Evolutionary conservation across 2,329 filamentous ascomycete species (phyloP).

Genomic region (Hypoxylon rubiginosum): DNA sequence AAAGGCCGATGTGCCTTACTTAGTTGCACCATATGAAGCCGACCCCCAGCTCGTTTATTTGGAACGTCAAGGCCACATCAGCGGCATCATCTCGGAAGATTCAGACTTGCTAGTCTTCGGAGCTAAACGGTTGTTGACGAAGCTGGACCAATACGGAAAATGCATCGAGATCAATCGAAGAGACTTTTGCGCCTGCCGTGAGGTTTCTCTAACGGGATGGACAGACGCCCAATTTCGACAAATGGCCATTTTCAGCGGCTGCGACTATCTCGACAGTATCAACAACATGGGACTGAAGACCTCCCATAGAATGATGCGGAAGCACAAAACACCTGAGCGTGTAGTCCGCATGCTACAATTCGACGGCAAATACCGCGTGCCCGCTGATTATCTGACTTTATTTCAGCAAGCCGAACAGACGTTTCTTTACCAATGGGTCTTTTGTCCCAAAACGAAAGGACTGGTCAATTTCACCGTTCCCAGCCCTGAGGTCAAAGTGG

Average conservation of each 20-base stretch:
- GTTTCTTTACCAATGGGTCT: constrained; percentile 95
- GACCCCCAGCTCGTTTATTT: constrained; percentile 97
- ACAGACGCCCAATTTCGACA: constrained; percentile 89
- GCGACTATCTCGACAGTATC: constrained; percentile 92
- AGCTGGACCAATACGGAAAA: constrained; percentile 92
- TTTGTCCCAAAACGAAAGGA: constrained; percentile 78
- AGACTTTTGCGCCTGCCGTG: constrained; percentile 89
- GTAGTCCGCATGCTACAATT: constrained; percentile 87
- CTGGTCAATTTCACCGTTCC: constrained; percentile 82
- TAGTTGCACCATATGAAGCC: constrained; percentile 97
- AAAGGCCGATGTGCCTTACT: constrained; percentile 80
- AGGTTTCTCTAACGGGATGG: constrained; percentile 92
- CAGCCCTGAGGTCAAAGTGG: constrained; percentile 71
- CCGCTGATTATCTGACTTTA: constrained; percentile 81
- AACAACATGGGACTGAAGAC: constrained; percentile 92
- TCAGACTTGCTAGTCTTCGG: constrained; percentile 97
- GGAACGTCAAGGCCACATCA: constrained; percentile 84
- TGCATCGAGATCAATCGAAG: constrained; percentile 91
- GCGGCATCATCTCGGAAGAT: constrained; percentile 94
- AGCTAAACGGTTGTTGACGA: constrained; percentile 89
- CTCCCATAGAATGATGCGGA: constrained; percentile 89
- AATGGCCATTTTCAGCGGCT: constrained; percentile 97
- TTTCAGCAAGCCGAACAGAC: constrained; percentile 92
- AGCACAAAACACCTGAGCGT: constrained; percentile 88
- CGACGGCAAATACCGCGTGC: constrained; percentile 86